A percentile compares a stretch with the other conserved stretches of the same genome.
phyloP scores from a whole-genome alignment of 2,329 filamentous ascomycete genomes.

The Hymenoscyphus fructigenus region DNA sequence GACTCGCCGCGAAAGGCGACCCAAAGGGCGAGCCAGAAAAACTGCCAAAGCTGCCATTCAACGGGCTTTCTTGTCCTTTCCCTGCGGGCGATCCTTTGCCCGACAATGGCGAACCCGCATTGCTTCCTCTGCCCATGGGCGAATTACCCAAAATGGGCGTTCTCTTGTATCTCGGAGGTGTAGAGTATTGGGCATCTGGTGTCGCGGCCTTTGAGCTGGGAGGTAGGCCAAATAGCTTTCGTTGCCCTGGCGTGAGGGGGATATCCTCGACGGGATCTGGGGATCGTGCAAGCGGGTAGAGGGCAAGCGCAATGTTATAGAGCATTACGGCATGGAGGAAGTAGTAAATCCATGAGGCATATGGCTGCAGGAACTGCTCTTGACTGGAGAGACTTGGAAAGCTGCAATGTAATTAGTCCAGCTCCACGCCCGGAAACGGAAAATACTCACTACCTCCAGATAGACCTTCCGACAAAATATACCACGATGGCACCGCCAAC shows the following conservation, averaged over 20 bases:
- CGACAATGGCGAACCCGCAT: constrained; percentile 57
- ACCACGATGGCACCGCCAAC: constrained; percentile 51
- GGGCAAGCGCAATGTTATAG: constrained; percentile 69
- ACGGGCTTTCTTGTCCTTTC: constrained; percentile 42
- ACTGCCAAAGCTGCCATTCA: constrained; percentile 35
- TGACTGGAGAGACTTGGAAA: constrained; percentile 31
- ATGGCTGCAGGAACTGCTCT: constrained; percentile 26
- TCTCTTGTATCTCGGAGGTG: constrained; percentile 81
- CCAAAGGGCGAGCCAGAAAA: constrained; percentile 50
- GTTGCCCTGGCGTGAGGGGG: constrained; percentile 84
- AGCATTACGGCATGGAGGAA: constrained; percentile 57
- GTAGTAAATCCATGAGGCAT: constrained; percentile 41
- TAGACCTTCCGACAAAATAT: constrained; percentile 43
- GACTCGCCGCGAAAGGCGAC: constrained; percentile 44
- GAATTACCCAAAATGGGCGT: constrained; percentile 63
- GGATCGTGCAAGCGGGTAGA: constrained; percentile 69
- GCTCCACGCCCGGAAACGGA: not conserved
- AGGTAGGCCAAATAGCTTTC: constrained; percentile 77
- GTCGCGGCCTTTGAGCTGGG: constrained; percentile 63
- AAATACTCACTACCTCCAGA: constrained; percentile 31
- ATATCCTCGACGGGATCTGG: constrained; percentile 85
- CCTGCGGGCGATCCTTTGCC: constrained; percentile 45
- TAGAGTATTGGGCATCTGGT: constrained; percentile 72
- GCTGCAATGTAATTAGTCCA: constrained; percentile 24
- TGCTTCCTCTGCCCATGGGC: constrained; percentile 50